phyloP scores from a whole-genome alignment of 139 green algal genomes.

The Trebouxia sp. region DNA sequence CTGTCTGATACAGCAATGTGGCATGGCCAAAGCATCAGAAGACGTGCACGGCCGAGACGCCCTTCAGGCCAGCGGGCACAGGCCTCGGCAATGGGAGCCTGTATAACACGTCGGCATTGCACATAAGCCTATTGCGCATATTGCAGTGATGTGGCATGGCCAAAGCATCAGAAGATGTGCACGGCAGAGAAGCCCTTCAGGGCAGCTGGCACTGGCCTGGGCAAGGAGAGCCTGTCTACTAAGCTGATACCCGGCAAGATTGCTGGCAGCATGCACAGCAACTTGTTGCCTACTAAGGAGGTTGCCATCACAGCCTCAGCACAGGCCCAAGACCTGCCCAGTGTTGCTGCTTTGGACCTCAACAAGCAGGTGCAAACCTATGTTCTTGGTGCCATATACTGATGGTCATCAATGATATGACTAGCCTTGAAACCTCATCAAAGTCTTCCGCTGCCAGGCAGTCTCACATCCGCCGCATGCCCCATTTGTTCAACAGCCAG shows the following conservation, averaged over 20 bases:
- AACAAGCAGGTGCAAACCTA: constrained; percentile 8
- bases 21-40: background rate
- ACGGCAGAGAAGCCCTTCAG: constrained; percentile 33
- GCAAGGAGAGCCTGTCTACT: constrained; percentile 26
- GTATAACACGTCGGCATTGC: background rate
- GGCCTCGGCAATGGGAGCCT: background rate
- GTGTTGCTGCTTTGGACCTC: background rate
- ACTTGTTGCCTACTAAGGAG: background rate
- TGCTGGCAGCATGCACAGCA: constrained; percentile 20
- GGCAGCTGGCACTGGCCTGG: constrained; percentile 29
- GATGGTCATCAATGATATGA: too few relatives aligned
- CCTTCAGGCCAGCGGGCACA: background rate
- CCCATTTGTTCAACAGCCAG: too few relatives aligned
- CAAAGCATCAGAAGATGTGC: constrained; percentile 35
- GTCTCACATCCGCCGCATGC: too few relatives aligned
- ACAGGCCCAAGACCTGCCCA: background rate
- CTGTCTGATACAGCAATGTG: background rate
- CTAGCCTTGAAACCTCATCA: too few relatives aligned
- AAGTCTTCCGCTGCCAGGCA: too few relatives aligned
- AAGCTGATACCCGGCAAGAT: constrained; percentile 28
- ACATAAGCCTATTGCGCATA: background rate
- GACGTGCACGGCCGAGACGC: background rate
- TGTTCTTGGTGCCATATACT: too few relatives aligned
- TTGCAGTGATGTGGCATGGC: constrained; percentile 28
- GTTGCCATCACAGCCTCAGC: constrained; percentile 8